phyloP scores from a whole-genome alignment of 371 early-diverging fungal species.

The Amoeboradix gromovi region DNA sequence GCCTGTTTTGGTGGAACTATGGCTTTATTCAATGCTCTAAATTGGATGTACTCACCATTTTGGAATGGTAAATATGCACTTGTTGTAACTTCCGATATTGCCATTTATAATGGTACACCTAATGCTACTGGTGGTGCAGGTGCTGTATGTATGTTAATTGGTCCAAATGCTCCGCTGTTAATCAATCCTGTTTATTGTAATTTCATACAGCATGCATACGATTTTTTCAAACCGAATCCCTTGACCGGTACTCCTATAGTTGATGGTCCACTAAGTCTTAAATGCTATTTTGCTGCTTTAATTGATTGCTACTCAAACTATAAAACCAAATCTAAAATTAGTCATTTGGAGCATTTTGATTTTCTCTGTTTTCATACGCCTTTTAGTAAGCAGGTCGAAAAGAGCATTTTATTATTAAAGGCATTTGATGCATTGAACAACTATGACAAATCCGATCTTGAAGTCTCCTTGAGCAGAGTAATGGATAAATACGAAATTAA shows the following conservation, averaged over 20 bases:
- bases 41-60: slow-evolving; percentile 72
- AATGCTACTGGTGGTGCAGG: slow-evolving; percentile 89
- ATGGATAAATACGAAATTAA: background rate
- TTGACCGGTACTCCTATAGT: slow-evolving; percentile 81
- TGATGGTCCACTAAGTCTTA: slow-evolving; percentile 61
- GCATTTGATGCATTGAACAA: slow-evolving; percentile 75
- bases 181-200: slow-evolving; percentile 47
- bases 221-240: slow-evolving; percentile 90
- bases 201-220: slow-evolving; percentile 84
- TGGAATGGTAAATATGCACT: slow-evolving; percentile 66
- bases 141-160: slow-evolving; percentile 71
- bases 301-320: slow-evolving; percentile 58
- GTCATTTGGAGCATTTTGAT: slow-evolving; percentile 7
- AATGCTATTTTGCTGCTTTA: slow-evolving; percentile 65
- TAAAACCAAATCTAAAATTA: slow-evolving; percentile 30
- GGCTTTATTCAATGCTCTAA: slow-evolving; percentile 76
- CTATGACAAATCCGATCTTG: slow-evolving; percentile 64
- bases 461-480: slow-evolving; percentile 21
- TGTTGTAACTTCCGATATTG: slow-evolving; percentile 86
- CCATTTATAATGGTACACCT: slow-evolving; percentile 66
- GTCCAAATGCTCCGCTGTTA: slow-evolving; percentile 71
- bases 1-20: slow-evolving; percentile 95
- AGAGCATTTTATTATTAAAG: slow-evolving; percentile 41
- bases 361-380: background rate
- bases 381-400: slow-evolving; percentile 7